These are phyloP conservation scores for Fusarium drepaniforme DNA, from an alignment of 2,329 filamentous ascomycete species.

Conservation along the genomic window DNA sequence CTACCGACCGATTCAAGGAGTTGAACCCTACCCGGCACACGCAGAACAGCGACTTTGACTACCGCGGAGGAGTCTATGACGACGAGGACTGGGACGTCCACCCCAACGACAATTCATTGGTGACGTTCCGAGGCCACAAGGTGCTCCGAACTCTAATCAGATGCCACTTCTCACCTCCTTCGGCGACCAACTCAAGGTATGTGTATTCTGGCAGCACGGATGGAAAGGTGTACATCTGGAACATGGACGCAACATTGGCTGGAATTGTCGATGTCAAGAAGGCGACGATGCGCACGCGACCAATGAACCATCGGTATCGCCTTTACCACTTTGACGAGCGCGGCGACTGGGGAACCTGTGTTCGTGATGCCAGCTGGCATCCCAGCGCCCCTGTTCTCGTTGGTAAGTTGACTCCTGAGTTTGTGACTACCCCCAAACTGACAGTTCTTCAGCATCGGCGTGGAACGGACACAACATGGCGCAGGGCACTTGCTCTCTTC, in stretches of 20 bases:
- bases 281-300: conserved; percentile 74
- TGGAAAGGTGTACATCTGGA: conserved; percentile 92
- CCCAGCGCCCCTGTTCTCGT: conserved; percentile 84
- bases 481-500: conserved; percentile 80
- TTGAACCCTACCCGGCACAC: conserved; percentile 69
- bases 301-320: conserved; percentile 65
- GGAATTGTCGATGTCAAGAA: conserved; percentile 81
- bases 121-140: conserved; percentile 92
- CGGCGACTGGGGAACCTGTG: conserved; percentile 78
- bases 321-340: conserved; percentile 69
- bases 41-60: conserved; percentile 75
- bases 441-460: conserved; percentile 41
- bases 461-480: conserved; percentile 84
- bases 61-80: conserved; percentile 76
- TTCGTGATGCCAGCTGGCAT: conserved; percentile 93
- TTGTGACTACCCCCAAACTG: no score
- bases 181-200: conserved; percentile 88
- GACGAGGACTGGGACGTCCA: conserved; percentile 69
- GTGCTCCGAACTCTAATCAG: conserved; percentile 92
- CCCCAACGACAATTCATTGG: conserved; percentile 89
- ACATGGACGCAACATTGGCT: conserved; percentile 88
- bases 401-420: conserved; percentile 55
- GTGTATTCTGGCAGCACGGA: conserved; percentile 94
- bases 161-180: conserved; percentile 93
- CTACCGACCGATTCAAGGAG: conserved; percentile 71